Evolutionary conservation across 148 eudicot genomes (phyloP).

Genomic region (Fallopia convolvulus): DNA sequence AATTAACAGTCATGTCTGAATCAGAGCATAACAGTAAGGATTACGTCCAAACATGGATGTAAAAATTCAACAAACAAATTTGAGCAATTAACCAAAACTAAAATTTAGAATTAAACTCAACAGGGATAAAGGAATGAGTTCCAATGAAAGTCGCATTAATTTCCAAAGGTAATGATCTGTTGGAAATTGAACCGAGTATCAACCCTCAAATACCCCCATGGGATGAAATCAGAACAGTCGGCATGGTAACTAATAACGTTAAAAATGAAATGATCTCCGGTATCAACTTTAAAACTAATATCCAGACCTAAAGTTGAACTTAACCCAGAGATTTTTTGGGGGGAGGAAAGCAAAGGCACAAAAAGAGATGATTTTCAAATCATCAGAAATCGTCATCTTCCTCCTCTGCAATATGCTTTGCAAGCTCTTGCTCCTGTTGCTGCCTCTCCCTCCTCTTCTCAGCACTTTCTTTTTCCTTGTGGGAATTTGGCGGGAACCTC

Average conservation of each 20-base stretch:
- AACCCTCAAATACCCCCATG: neutral
- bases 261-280: neutral
- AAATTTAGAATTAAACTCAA: too few relatives aligned
- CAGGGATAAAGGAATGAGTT: too few relatives aligned
- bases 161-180: neutral
- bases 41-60: too few relatives aligned
- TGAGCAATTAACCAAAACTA: neutral
- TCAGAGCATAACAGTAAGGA: too few relatives aligned
- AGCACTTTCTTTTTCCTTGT: slow-evolving; percentile 88
- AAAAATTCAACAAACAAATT: too few relatives aligned
- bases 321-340: neutral
- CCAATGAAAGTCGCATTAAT: too few relatives aligned
- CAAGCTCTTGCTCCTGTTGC: slow-evolving; percentile 96
- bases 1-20: too few relatives aligned
- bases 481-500: slow-evolving; percentile 77
- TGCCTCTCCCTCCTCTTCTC: slow-evolving; percentile 98
- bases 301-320: neutral
- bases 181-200: neutral
- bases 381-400: slow-evolving; percentile 86
- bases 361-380: too few relatives aligned
- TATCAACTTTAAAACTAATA: neutral
- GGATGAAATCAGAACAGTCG: neutral
- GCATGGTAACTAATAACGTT: too few relatives aligned
- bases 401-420: slow-evolving; percentile 92
- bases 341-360: too few relatives aligned